Conservation (phyloP, 352 stramenopile species). For the Phytophthora meadii region DNA sequence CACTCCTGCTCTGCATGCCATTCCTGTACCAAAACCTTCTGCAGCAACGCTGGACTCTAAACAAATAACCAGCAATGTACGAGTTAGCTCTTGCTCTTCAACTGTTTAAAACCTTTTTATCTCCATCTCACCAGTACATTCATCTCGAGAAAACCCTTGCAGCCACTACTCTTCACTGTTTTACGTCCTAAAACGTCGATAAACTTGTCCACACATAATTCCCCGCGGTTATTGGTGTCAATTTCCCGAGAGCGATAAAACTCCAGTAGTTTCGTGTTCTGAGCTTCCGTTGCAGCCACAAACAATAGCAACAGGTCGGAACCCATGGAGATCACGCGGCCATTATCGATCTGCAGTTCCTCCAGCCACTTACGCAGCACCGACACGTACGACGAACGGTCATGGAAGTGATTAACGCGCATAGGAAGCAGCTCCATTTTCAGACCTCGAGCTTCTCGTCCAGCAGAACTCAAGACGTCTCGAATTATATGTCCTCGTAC, state of each 20-base stretch:
- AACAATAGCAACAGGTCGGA: conserved; percentile 65
- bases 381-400: conserved; percentile 65
- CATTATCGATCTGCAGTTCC: conserved; percentile 54
- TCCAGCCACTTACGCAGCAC: conserved; percentile 64
- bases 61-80: conserved; percentile 9
- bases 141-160: conserved; percentile 84
- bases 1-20: conserved; percentile 68
- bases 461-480: conserved; percentile 1
- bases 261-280: conserved; percentile 53
- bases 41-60: conserved; percentile 56
- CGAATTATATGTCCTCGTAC: no score
- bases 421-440: conserved; percentile 66
- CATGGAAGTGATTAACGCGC: conserved; percentile 74
- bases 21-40: conserved; percentile 73
- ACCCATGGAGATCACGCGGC: conserved; percentile 70
- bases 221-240: conserved; percentile 62
- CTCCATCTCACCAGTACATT: conserved; percentile 67
- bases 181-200: conserved; percentile 76
- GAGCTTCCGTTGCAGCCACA: conserved; percentile 46
- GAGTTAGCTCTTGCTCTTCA: conserved; percentile 1
- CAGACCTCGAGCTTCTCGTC: background rate
- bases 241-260: conserved; percentile 57
- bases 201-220: conserved; percentile 76
- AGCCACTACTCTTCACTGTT: conserved; percentile 38
- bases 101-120: background rate